A percentile compares a stretch with the other conserved stretches of the same genome.
Conservation (phyloP, 176 grass and related monocot species). For the Saccharum spontaneum region DNA sequence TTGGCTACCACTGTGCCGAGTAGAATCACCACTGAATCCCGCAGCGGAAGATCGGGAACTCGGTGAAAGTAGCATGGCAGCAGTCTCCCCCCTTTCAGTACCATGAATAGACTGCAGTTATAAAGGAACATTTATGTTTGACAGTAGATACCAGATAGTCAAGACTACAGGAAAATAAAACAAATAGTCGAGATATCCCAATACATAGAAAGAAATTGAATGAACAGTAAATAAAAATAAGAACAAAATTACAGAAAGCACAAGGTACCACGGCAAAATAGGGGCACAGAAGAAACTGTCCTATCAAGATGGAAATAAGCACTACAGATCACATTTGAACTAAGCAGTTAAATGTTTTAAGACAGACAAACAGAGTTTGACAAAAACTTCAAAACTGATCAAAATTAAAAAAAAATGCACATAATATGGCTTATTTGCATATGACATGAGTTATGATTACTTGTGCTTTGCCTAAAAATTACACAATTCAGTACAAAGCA, state of each 20-base stretch:
- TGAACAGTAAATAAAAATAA: neutral
- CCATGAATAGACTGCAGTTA: slow-evolving; percentile 69
- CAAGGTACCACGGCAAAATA: neutral
- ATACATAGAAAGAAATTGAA: neutral
- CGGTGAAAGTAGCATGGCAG: slow-evolving; percentile 85
- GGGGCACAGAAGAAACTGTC: neutral
- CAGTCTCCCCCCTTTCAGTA: slow-evolving; percentile 81
- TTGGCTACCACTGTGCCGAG: slow-evolving; percentile 67
- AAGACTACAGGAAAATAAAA: slow-evolving; percentile 10
- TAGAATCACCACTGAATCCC: slow-evolving; percentile 53
- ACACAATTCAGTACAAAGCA: neutral
- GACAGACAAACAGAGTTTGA: neutral
- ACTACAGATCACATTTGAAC: neutral
- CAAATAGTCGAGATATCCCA: neutral
- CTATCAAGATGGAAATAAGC: slow-evolving; percentile 2
- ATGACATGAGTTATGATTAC: neutral
- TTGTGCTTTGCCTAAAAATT: neutral
- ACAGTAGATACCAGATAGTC: neutral
- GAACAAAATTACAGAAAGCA: neutral
- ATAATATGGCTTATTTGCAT: neutral
- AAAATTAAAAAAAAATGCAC: neutral
- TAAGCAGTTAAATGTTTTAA: neutral
- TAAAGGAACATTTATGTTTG: slow-evolving; percentile 10
- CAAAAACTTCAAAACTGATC: neutral
- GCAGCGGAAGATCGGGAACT: slow-evolving; percentile 47